Evolutionary conservation across 805 yeast genomes (phyloP), one percentile per base, ranked within the genome.

Genomic region (Metschnikowia anglica): DNA sequence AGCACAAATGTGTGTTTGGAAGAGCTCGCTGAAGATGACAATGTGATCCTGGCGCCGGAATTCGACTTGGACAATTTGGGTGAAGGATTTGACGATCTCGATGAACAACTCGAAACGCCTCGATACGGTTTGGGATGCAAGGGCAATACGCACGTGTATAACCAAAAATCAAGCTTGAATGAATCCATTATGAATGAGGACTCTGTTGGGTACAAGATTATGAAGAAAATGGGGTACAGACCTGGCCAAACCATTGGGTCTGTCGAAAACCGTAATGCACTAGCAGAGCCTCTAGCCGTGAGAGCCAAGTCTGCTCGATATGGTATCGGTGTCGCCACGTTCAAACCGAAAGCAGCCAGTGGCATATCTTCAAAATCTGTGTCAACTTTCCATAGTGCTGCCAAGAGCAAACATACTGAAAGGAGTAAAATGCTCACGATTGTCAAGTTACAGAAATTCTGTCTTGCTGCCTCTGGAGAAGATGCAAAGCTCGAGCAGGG

Each of bases 211-310:
- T 61, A 76, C 18, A 51, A 66, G 5, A 77, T 80, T 47, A 79
- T 80, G 85, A 63, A 67, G 49, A 74, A 67, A 49, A 80, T 80
- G 85, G 85, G 85, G 1, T 80, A 68, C 53, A 68, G 63, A 41
- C 54, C 70, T 3, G 83, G 82, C 15, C 64, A 69, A 19, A 52
- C 68, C 0, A 57, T 77, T 13, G 82, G 83, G 44, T 53, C 19
- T n/a, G 42, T 10, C 42, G 51, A 23, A 23, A 47, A 17, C 19
- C 21, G 13, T 2, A 49, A 52, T 4, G 66, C 64, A 0, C 19
- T 62, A 4, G 28, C 41, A 4, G 68, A 59, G 34, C 76, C 78
- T 1, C 52, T 72, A 6, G 7, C 54, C 10, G 49, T 60, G 1
- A 45, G 47, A 18, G 21, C 46, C 5, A 57, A 55, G 11, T 40